Evolutionary conservation across 257 asterid species (phyloP).

Genomic region (Solanum pinnatisectum): DNA sequence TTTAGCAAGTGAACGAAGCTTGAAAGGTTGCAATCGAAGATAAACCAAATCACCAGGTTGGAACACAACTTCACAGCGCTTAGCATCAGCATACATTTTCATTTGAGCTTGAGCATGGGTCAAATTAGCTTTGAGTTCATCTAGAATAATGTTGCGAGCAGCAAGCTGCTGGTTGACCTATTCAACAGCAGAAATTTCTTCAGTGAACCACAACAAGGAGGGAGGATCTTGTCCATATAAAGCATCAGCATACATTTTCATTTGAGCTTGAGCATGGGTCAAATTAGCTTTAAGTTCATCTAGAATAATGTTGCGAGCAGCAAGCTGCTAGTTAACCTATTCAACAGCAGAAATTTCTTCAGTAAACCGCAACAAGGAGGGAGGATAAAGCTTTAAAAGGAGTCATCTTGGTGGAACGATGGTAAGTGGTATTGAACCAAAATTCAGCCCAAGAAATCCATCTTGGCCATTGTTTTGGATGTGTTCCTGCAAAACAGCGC

Average conservation of each 20-base stretch:
- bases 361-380: too few species aligned
- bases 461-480: background rate
- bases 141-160: background rate
- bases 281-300: too few species aligned
- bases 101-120: background rate
- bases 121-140: background rate
- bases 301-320: too few species aligned
- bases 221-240: background rate
- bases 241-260: too few species aligned
- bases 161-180: background rate
- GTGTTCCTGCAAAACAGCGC: background rate
- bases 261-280: too few species aligned
- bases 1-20: background rate
- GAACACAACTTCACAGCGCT: background rate
- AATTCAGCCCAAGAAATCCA: background rate
- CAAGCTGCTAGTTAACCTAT: too few species aligned
- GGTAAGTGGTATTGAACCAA: background rate
- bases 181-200: background rate
- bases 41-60: background rate
- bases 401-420: background rate
- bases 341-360: too few species aligned
- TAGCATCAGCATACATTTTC: background rate
- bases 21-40: background rate
- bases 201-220: background rate
- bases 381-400: background rate